Conservation (phyloP, 768 basidiomycete genomes). For the Lentinula aciculospora region DNA sequence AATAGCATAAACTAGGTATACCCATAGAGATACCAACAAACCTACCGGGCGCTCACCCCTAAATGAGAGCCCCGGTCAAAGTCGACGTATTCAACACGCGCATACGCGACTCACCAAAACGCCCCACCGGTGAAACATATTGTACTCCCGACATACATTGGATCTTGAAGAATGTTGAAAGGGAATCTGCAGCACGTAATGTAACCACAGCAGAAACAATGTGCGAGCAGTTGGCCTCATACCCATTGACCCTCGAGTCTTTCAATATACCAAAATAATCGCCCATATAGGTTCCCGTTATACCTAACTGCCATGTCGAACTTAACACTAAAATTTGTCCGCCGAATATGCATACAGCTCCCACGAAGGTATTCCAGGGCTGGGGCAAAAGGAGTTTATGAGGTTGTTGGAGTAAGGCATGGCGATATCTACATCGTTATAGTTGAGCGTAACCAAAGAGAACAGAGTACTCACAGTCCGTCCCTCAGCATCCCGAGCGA, state of each 20-base stretch:
- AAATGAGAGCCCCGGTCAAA: not conserved
- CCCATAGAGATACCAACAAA: slow-evolving; percentile 69
- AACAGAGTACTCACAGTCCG: slow-evolving; percentile 50
- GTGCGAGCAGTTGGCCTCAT: no score
- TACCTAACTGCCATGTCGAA: slow-evolving; percentile 85
- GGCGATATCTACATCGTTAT: slow-evolving; percentile 52
- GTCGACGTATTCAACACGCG: not conserved
- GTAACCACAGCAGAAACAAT: not conserved
- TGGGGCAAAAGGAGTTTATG: slow-evolving; percentile 55
- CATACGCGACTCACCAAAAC: slow-evolving; percentile 58
- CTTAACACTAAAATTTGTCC: slow-evolving; percentile 83
- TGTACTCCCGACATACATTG: slow-evolving; percentile 97
- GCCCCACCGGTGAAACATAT: slow-evolving; percentile 84
- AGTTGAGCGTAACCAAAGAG: not conserved
- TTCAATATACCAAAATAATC: slow-evolving; percentile 85
- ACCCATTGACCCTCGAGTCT: slow-evolving; percentile 82
- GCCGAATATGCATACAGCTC: slow-evolving; percentile 51
- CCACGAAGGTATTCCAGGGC: slow-evolving; percentile 55
- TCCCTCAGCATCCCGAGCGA: slow-evolving; percentile 81
- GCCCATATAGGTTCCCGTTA: slow-evolving; percentile 89
- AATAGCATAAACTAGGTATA: slow-evolving; percentile 78
- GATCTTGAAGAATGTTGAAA: slow-evolving; percentile 87
- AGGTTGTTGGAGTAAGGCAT: slow-evolving; percentile 76
- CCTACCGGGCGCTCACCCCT: slow-evolving; percentile 89
- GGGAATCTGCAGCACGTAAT: slow-evolving; percentile 54